Percentiles rank a stretch among this genome's conserved stretches.
These are phyloP conservation scores for Neonectria faginata DNA, from an alignment of 2,329 filamentous ascomycete species.

Conservation along the genomic window DNA sequence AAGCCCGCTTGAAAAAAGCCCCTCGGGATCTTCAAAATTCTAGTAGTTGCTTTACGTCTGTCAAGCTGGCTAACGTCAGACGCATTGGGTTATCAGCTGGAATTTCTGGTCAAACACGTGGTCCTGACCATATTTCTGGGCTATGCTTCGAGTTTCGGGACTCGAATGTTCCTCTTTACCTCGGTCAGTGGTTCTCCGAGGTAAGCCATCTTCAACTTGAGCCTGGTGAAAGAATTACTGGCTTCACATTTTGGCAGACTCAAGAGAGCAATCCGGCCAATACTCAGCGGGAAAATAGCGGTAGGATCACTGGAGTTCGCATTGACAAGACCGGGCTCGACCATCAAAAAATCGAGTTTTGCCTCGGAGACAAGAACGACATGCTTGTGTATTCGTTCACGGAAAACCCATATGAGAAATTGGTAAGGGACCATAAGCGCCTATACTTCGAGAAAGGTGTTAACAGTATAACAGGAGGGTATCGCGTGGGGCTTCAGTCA, in stretches of 20 bases:
- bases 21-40: background rate
- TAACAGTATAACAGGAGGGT: background rate
- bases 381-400: background rate
- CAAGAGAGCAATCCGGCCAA: background rate
- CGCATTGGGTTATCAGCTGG: constrained; percentile 11
- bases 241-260: constrained; percentile 14
- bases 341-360: background rate
- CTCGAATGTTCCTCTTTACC: background rate
- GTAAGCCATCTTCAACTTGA: background rate
- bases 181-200: constrained; percentile 23
- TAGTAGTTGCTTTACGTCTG: background rate
- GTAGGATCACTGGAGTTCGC: constrained; percentile 4
- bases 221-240: background rate
- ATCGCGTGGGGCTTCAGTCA: constrained; percentile 5
- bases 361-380: background rate
- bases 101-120: background rate
- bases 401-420: constrained; percentile 10
- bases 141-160: constrained; percentile 24
- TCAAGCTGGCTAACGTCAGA: background rate
- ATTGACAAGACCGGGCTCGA: constrained; percentile 4
- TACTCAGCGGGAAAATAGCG: background rate
- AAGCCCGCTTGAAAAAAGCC: background rate
- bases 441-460: background rate
- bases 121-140: background rate
- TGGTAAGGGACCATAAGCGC: background rate